Percentiles rank a stretch among this genome's conserved stretches.
phyloP scores from a whole-genome alignment of 2,329 filamentous ascomycete genomes.

The Aspergillus carbonarius region DNA sequence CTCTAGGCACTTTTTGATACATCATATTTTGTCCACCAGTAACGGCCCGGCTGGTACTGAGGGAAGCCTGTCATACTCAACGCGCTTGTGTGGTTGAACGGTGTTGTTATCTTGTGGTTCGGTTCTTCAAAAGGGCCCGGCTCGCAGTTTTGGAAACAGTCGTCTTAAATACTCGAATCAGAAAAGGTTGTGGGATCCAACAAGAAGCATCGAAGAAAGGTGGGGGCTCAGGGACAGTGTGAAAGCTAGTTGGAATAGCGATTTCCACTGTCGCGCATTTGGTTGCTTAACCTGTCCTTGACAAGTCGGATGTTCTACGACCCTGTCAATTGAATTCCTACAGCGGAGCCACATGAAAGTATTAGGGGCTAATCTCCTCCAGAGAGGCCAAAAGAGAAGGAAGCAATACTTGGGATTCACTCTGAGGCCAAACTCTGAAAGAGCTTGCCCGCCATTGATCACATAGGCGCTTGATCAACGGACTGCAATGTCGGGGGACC shows the following conservation, averaged over 20 bases:
- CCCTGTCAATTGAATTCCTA: background rate
- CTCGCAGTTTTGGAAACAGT: background rate
- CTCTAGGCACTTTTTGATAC: background rate
- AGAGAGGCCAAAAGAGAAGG: background rate
- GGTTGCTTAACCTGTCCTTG: background rate
- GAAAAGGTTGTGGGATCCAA: too few relatives aligned
- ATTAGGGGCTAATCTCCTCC: background rate
- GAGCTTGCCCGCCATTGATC: background rate
- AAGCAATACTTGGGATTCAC: background rate
- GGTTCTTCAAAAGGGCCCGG: background rate
- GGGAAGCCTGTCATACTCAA: background rate
- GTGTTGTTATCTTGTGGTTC: background rate
- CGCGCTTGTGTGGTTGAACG: slow-evolving; percentile 11
- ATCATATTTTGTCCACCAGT: background rate
- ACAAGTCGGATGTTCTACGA: background rate
- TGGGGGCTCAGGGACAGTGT: background rate
- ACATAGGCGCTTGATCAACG: slow-evolving; percentile 7
- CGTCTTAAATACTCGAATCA: background rate
- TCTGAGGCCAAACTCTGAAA: background rate
- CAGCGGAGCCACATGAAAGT: background rate
- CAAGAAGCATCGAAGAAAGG: background rate
- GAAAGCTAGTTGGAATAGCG: background rate
- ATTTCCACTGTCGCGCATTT: background rate
- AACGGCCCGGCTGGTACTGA: background rate
- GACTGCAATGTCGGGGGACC: slow-evolving; percentile 44